These are phyloP conservation scores for Cucumis cinereus DNA, from an alignment of 306 rosid genomes.

Conservation along the genomic window DNA sequence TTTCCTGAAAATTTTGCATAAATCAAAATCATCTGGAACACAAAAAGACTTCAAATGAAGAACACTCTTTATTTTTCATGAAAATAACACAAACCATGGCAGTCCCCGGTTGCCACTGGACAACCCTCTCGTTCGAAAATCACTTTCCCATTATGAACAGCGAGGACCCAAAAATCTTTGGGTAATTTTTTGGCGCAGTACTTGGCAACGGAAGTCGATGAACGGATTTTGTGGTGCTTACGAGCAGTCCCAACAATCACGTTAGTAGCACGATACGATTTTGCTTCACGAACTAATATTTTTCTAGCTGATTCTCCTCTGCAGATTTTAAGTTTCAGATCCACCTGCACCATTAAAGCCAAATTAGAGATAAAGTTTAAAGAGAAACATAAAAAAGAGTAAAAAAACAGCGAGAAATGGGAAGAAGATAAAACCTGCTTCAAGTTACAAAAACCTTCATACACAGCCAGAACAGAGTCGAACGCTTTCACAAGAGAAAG, in stretches of 20 bases:
- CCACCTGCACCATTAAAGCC: slow-evolving; percentile 42
- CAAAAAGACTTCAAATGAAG: neutral
- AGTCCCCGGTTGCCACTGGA: slow-evolving; percentile 7
- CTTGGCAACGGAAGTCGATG: slow-evolving; percentile 70
- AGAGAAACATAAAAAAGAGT: neutral
- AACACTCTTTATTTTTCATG: neutral
- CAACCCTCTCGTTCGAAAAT: slow-evolving; percentile 49
- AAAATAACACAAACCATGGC: slow-evolving; percentile 38
- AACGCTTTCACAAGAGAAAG: slow-evolving; percentile 84
- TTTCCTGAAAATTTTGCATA: slow-evolving; percentile 28
- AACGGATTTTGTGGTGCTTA: slow-evolving; percentile 44
- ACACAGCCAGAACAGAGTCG: slow-evolving; percentile 86
- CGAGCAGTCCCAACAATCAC: slow-evolving; percentile 64
- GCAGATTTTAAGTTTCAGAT: slow-evolving; percentile 83
- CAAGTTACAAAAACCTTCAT: slow-evolving; percentile 93
- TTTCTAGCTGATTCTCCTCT: slow-evolving; percentile 63
- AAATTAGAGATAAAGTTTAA: neutral
- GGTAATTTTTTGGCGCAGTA: slow-evolving; percentile 72
- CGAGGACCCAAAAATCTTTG: slow-evolving; percentile 51
- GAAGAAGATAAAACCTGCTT: slow-evolving; percentile 54
- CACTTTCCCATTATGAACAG: slow-evolving; percentile 74
- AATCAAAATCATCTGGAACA: neutral
- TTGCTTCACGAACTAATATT: slow-evolving; percentile 71
- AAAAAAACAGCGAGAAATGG: neutral
- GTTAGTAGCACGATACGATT: slow-evolving; percentile 50